These are phyloP conservation scores for Halophytophthora polymorphica DNA, from an alignment of 352 stramenopile genomes.

Conservation along the genomic window DNA sequence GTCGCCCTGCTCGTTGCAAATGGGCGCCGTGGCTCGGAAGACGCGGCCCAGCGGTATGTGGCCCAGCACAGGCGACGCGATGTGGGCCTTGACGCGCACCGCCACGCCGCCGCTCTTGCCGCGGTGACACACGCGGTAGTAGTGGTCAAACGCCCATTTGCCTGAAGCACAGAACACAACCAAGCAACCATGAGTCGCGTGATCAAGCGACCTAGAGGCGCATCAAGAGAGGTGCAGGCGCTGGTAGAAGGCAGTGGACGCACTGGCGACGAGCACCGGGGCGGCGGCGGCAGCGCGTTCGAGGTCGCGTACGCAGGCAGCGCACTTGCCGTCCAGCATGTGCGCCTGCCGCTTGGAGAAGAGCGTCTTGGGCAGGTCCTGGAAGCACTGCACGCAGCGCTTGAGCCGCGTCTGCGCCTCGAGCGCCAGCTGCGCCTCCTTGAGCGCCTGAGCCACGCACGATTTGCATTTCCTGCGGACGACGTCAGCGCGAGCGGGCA, in stretches of 20 bases:
- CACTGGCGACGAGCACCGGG: slow-evolving; percentile 22
- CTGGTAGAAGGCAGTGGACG: slow-evolving; percentile 3
- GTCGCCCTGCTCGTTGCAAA: slow-evolving; percentile 76
- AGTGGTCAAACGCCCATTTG: slow-evolving; percentile 63
- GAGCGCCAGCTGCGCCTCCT: slow-evolving; percentile 14
- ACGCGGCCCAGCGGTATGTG: slow-evolving; percentile 62
- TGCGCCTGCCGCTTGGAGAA: slow-evolving; percentile 78
- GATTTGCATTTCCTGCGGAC: slow-evolving; percentile 53
- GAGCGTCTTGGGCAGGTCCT: slow-evolving; percentile 44
- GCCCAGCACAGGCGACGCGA: slow-evolving; percentile 61
- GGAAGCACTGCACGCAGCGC: slow-evolving; percentile 75
- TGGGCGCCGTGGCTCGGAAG: slow-evolving; percentile 47
- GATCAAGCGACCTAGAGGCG: not conserved
- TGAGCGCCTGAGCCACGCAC: slow-evolving; percentile 38
- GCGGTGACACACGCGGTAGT: slow-evolving; percentile 68
- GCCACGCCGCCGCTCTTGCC: slow-evolving; percentile 63
- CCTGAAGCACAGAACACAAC: slow-evolving; percentile 13
- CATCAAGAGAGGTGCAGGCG: not conserved
- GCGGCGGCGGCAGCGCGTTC: slow-evolving; percentile 29
- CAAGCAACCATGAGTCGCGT: not conserved
- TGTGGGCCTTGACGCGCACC: slow-evolving; percentile 64
- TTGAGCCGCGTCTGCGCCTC: slow-evolving; percentile 37
- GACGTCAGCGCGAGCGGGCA: not conserved
- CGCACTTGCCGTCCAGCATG: slow-evolving; percentile 63
- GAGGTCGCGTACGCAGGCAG: slow-evolving; percentile 45